Conservation (phyloP, 208 protist genomes). For the Crithidia bombi region DNA sequence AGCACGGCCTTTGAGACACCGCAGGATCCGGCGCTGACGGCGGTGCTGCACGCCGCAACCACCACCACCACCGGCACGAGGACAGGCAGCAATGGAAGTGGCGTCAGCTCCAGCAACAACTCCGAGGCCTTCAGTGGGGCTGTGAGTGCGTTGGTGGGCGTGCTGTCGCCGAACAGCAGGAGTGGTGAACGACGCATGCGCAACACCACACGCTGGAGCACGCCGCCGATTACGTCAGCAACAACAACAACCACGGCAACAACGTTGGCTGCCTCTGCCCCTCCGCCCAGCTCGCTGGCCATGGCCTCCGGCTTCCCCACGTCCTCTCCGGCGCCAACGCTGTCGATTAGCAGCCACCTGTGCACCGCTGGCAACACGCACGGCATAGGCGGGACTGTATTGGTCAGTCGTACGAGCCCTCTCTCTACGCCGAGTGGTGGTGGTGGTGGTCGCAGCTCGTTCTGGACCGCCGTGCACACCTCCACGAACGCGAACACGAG, state of each 20-base stretch:
- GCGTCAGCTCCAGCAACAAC: constrained; percentile 6
- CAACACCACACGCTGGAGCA: neutral
- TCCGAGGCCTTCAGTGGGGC: neutral
- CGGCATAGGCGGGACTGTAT: neutral
- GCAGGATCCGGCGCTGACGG: constrained; percentile 3
- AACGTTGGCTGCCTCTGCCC: neutral
- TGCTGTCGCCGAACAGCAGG: neutral
- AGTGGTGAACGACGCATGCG: constrained; percentile 1
- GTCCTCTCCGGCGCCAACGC: constrained; percentile 2
- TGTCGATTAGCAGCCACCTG: neutral
- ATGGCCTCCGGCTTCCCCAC: neutral
- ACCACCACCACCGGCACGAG: neutral
- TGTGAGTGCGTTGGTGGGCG: neutral
- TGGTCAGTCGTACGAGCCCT: neutral
- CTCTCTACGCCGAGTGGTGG: neutral
- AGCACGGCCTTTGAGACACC: neutral
- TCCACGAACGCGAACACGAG: constrained; percentile 32
- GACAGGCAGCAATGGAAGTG: neutral
- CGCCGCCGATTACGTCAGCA: no score
- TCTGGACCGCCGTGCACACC: constrained; percentile 40
- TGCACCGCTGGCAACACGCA: neutral
- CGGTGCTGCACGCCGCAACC: neutral
- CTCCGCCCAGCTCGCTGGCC: neutral
- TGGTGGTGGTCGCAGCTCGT: constrained; percentile 3
- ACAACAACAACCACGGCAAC: no score